Percentiles rank a stretch among this genome's conserved stretches.
Conservation (phyloP, 164 flowering plant species). For the Akebia trifoliata region DNA sequence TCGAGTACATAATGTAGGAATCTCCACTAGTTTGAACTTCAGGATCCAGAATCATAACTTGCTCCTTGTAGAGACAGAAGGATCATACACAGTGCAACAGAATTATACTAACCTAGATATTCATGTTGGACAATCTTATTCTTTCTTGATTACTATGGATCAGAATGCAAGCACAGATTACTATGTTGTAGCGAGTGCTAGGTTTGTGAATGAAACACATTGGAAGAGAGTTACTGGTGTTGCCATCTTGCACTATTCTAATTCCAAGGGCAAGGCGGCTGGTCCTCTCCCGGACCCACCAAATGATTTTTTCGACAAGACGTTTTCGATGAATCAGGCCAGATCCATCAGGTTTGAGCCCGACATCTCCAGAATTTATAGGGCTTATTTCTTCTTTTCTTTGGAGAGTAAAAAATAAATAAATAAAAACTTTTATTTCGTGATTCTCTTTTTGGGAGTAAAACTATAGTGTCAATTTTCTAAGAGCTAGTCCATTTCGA, state of each 20-base stretch:
- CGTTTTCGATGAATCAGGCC: constrained; percentile 98
- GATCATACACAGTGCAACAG: constrained; percentile 91
- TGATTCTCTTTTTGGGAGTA: too few relatives aligned
- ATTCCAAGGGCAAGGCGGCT: constrained; percentile 73
- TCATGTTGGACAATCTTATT: constrained; percentile 97
- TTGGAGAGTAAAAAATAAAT: too few relatives aligned
- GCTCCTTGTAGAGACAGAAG: constrained; percentile 84
- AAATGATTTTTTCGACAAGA: constrained; percentile 73
- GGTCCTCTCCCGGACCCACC: constrained; percentile 90
- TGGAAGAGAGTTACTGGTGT: constrained; percentile 94
- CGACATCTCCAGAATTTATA: background rate
- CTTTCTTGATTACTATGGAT: constrained; percentile 91
- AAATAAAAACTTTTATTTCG: too few relatives aligned
- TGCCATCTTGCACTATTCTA: constrained; percentile 73
- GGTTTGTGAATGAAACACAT: constrained; percentile 76
- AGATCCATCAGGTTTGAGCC: constrained; percentile 79
- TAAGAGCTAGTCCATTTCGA: background rate
- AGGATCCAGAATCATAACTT: constrained; percentile 84
- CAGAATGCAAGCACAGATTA: constrained; percentile 93
- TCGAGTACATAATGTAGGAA: constrained; percentile 89
- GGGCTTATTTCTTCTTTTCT: too few relatives aligned
- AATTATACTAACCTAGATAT: constrained; percentile 91
- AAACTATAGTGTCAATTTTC: too few relatives aligned
- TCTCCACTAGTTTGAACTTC: constrained; percentile 89
- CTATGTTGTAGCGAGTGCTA: constrained; percentile 94